Evolutionary conservation across 2,329 filamentous ascomycete genomes (phyloP), one percentile per base, ranked within the genome.

Genomic region (Penicillium sp.): DNA sequence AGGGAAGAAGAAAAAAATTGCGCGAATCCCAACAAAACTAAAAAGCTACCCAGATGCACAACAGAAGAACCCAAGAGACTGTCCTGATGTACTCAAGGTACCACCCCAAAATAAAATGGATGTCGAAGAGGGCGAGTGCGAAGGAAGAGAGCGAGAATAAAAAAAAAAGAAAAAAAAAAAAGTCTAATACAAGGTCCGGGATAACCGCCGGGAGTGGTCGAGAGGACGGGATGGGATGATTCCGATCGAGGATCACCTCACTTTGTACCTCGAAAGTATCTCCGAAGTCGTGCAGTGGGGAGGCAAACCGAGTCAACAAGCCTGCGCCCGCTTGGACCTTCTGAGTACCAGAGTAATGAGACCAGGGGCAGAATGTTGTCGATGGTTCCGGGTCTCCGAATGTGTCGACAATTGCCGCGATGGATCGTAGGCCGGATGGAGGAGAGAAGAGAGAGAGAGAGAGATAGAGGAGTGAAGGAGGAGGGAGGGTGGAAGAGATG

Each of bases 241-340:
- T 48, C 33, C 32, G 40, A 39, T 46, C 46, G 34, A 48, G 9
- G 46, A 54, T 49, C 49, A 50, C 49, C 49, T 52, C 52, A 50
- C 44, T 25, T 32, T 45, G 49, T 51, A 49, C 43, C 50, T 52
- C 47, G 32, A 45, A 50, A 43, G 48, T 53, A 47, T 45, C 48
- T 39, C 27, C 9, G 27, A 48, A 52, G 51, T 48, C 44, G 46
- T 38, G 46, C 54, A 48, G 37, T 38, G 12, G 48, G 33, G 43
- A 49, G 45, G 44, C 46, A 42, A 49, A 48, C 9, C 11, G 39
- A 28, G 34, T 25, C 12, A 51, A 28, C 36, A 51, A 47, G 51
- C 46, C 45, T 48, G 51, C 38, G 24, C 45, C 36, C 45, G 48
- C 45, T 45, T 39, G 46, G 48, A 51, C 45, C 46, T 46, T 49